A percentile compares a stretch with the other conserved stretches of the same genome.
Conservation (phyloP, 331 rosid species). For the Acacia concinna region DNA sequence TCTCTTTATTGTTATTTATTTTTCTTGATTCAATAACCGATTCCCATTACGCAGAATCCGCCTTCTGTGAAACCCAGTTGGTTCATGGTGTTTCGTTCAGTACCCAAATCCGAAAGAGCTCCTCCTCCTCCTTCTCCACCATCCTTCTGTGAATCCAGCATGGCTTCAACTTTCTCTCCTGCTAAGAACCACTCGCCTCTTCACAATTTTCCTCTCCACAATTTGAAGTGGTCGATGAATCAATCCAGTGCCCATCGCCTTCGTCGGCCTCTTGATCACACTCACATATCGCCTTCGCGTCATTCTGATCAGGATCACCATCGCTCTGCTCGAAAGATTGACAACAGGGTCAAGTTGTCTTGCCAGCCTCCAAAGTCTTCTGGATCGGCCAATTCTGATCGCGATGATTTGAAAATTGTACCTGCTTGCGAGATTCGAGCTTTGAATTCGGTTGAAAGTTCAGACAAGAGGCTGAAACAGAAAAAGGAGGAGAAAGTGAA, state of each 20-base stretch:
- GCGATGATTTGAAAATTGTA: not conserved
- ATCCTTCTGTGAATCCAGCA: not conserved
- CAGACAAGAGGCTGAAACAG: constrained; percentile 7
- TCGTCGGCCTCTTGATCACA: not conserved
- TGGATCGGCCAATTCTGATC: not conserved
- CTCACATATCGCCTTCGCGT: not conserved
- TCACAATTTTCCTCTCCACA: constrained; percentile 13
- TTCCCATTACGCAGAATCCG: not conserved
- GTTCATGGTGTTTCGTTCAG: constrained; percentile 28
- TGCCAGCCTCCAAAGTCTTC: not conserved
- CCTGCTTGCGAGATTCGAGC: not conserved
- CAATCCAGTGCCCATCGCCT: not conserved
- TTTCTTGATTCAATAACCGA: not conserved
- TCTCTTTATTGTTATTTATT: not conserved
- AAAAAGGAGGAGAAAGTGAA: not conserved
- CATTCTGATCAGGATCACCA: not conserved
- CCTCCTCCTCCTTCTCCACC: not conserved
- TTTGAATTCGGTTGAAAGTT: not conserved
- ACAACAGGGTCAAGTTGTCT: not conserved
- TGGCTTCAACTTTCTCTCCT: constrained; percentile 16
- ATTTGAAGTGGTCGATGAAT: constrained; percentile 35
- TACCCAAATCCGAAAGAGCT: constrained; percentile 2
- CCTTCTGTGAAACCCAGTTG: not conserved
- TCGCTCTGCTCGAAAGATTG: not conserved
- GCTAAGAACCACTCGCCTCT: constrained; percentile 29